Evolutionary conservation across 305 asterid genomes (phyloP), one percentile per base, ranked within the genome.

Genomic region (Solanum hybrid): DNA sequence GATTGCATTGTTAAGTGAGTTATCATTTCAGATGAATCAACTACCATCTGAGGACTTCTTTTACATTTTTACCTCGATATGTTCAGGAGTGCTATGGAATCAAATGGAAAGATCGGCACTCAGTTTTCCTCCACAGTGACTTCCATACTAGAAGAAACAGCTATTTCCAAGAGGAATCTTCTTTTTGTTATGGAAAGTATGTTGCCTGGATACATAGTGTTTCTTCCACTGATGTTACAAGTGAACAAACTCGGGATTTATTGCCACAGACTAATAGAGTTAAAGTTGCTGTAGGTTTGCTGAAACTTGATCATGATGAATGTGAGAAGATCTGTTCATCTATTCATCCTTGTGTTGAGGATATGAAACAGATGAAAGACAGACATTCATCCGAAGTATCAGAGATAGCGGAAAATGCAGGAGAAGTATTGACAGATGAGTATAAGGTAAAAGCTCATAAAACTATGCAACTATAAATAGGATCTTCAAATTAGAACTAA

Each of bases 61-160:
- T 31, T 9, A 37, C 38, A 29, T 11, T 80, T 31, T 89, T 77
- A 35, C 75, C 85, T 88, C 51, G 22, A 27, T 71, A 64, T 35
- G 77, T 81, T 89, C 86, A 89, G 90, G 88, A 72, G 84, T 11
- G 85, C 73, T 14, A 72, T 71, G 46, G 88, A 69, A 82, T 42
- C 73, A 13, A 66, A 89, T 66, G 84, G 85, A 82, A 82, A 82
- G 88, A 75, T 69, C 77, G 20, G 66, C 66, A 36, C 88, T 82
- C 85, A 81, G 32, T 5, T 89, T 82, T 89, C 88, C 66, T 73
- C 90, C 22, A 11, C 72, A 38, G 76, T 31, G 37, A 66, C 90
- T 35, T 81, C 88, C 34, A 89, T 71, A 71, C 88, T 89, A 36
- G 90, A 66, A 71, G 90, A 89, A 89, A 80, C 90, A 80, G 88